Base-by-base conservation (phyloP, 2,329 filamentous ascomycete genomes). In the Exophiala aquamarina region DNA sequence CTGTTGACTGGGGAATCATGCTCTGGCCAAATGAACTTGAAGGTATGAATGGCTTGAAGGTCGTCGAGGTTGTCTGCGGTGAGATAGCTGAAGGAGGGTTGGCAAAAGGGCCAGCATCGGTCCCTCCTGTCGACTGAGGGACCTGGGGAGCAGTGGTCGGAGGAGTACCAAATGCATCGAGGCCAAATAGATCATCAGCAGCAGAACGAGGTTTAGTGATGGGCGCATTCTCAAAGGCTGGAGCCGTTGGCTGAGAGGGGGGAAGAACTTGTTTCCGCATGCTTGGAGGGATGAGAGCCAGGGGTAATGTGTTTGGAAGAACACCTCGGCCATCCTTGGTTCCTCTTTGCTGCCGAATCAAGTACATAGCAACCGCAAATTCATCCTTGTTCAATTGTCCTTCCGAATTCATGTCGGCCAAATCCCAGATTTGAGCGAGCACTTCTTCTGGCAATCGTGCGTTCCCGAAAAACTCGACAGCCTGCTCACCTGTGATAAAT, bases 351-450 rank as follows among this genome's bases (percentile, higher is more conserved):
- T 95, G 88, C 52, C 91, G 82, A 60, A 98, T 96, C 41, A 98
- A 76, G 64, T 94, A 94, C 91, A 98, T 96, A 43, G 93, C 92
- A 37, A 98, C 90, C 0, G 93, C 90, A 64, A 98, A 98, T 60
- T 95, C 91, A 58, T 98, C 93, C 59, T 82, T 83, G 37, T 79
- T 90, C 47, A 98, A 74, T 47, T 86, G 84, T 9, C 93, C 93
- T 58, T 91, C 87, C 6, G 89, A 93, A 62, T 89, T 89, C 68
- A 96, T 89, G 68, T 98, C 93, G 11, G 93, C 86, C 21, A 98
- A 80, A 66, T 98, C 93, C 93, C 93, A 98, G 55, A 98, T 95
- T 60, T 94, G 88, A 21, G 93, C 93, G 43, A 98, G 75, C 8
- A 82, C 82, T 61, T 96, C 92, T 64, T 97, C 92, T 1, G 89